Base-by-base conservation (phyloP, 2,329 filamentous ascomycete species). In the Botrytis paeoniae region DNA sequence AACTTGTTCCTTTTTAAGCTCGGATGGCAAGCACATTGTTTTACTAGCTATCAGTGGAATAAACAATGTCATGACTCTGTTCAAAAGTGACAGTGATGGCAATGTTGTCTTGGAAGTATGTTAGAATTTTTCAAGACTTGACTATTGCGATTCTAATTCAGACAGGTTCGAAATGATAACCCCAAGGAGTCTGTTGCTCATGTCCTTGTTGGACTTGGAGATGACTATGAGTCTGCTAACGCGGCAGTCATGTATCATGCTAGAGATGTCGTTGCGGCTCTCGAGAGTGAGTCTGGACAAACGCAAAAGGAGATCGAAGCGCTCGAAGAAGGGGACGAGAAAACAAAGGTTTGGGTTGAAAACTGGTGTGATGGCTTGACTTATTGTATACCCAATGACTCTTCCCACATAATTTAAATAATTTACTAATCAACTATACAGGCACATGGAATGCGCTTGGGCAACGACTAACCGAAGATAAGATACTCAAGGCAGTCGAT, bases 371-470 rank as follows among this genome's bases (percentile, higher is more conserved):
- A 98, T 81, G 94, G 94, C 0, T 84, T 99, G 54, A 93, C 94
- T 0, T 99, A 96, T 80, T 99, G 96, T 80, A 65, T 74, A 78
- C 61, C 41, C 39, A 70, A 29, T 20, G 9, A 29, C 29, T 7
- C 45, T 57, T 7, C 41, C 14, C 12, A 29, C 37, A 4, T 20
- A 29, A 39, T 43, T 18, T 22, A 35, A n/a, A 10, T 8, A 25
- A 59, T 37, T 29, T 9, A 51, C 35, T 72, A 20, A 74, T 70
- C 16, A 22, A 29, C 37, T 22, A 65, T 39, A 9, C 54, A 89
- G 88, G 88, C 81, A 99, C 96, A 0, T 99, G 96, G 96, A 99
- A 98, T 80, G 92, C 91, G 0, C 85, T 99, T 0, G 96, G 96
- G 0, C 93, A 97, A 78, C 85, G 91, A 62, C 85, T 99, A 48